Evolutionary conservation across 352 stramenopile genomes (phyloP).

Genomic region (Globisporangium parvum): DNA sequence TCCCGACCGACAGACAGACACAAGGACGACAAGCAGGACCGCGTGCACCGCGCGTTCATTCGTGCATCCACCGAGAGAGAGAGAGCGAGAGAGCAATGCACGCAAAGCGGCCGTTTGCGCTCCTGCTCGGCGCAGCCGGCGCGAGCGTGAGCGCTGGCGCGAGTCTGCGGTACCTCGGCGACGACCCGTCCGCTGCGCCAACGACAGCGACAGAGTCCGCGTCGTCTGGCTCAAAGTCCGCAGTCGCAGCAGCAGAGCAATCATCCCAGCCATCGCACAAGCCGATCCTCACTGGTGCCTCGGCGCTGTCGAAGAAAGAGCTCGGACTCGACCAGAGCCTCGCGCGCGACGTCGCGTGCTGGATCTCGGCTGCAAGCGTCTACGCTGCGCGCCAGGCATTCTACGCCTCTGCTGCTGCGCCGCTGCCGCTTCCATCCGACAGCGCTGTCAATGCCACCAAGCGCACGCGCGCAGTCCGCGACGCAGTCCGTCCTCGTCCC

Average conservation of each 20-base stretch:
- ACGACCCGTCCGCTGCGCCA: slow-evolving; percentile 21
- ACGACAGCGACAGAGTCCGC: background rate
- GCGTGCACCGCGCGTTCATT: no score
- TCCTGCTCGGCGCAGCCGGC: slow-evolving; percentile 42
- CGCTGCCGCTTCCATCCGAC: slow-evolving; percentile 6
- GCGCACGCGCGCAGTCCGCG: no score
- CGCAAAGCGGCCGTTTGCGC: slow-evolving; percentile 46
- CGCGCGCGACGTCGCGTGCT: slow-evolving; percentile 56
- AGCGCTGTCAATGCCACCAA: background rate
- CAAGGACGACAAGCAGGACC: no score
- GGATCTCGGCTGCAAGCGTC: slow-evolving; percentile 55
- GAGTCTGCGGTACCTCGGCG: slow-evolving; percentile 39
- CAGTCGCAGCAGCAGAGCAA: no score
- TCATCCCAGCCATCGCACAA: background rate
- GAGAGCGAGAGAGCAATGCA: slow-evolving; percentile 4
- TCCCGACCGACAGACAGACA: no score
- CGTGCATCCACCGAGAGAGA: no score
- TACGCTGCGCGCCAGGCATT: slow-evolving; percentile 50
- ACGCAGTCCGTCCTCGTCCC: background rate
- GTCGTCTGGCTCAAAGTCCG: no score
- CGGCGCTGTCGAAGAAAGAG: slow-evolving; percentile 40
- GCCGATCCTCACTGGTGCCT: background rate
- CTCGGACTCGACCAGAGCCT: slow-evolving; percentile 68
- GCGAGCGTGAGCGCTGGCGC: slow-evolving; percentile 35
- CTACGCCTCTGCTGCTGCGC: slow-evolving; percentile 25